phyloP scores from a whole-genome alignment of 257 asterid genomes.

The Sherardia arvensis region DNA sequence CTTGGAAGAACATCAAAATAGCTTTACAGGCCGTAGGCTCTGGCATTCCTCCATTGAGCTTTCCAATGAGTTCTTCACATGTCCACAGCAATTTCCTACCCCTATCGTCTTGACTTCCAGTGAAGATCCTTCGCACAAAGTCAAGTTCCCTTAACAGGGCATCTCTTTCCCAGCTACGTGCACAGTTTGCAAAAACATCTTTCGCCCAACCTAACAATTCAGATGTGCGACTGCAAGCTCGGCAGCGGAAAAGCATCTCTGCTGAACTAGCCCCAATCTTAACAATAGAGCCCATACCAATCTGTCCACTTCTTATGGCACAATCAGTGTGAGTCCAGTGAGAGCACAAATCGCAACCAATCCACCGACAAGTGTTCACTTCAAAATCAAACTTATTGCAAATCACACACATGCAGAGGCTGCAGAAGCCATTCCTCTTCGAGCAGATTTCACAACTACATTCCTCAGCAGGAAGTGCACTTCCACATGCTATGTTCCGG shows the following conservation, averaged over 20 bases:
- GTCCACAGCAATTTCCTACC: conserved; percentile 74
- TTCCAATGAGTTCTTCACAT: conserved; percentile 77
- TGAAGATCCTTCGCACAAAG: conserved; percentile 77
- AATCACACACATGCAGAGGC: conserved; percentile 91
- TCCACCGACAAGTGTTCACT: conserved; percentile 93
- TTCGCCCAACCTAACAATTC: conserved; percentile 94
- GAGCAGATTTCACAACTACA: conserved; percentile 80
- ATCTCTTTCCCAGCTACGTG: conserved; percentile 89
- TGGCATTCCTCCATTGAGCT: conserved; percentile 53
- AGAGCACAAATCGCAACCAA: conserved; percentile 89
- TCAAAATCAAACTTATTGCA: conserved; percentile 93
- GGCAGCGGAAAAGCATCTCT: conserved; percentile 82
- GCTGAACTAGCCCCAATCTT: conserved; percentile 55
- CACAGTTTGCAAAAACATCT: conserved; percentile 94
- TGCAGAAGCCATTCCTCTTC: conserved; percentile 83
- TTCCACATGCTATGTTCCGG: conserved; percentile 83
- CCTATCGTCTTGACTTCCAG: conserved; percentile 70
- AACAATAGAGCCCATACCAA: conserved; percentile 67
- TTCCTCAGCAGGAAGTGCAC: conserved; percentile 73
- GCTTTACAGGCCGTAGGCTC: conserved; percentile 60
- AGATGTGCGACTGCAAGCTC: conserved; percentile 79
- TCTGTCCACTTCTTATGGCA: conserved; percentile 76
- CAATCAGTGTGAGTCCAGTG: conserved; percentile 99
- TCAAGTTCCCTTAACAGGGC: conserved; percentile 78
- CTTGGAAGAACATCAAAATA: conserved; percentile 74